Evolutionary conservation across 78 protist genomes (phyloP).

Genomic region (Salpingoeca rosetta): DNA sequence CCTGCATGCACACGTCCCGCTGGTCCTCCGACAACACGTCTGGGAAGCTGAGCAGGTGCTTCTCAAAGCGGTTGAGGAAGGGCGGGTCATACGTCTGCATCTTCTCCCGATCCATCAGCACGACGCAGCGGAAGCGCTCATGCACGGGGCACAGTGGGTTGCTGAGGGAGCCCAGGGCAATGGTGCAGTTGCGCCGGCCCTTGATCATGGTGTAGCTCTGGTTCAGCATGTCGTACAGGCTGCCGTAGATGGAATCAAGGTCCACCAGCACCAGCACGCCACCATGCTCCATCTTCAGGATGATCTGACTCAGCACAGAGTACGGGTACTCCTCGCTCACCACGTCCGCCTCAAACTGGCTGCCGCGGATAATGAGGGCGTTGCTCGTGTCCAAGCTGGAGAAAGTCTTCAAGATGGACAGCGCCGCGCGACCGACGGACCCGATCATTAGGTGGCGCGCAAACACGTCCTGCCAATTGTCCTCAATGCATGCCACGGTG

Average conservation of each 20-base stretch:
- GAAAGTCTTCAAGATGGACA: conserved; percentile 3
- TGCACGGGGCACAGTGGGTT: conserved; percentile 17
- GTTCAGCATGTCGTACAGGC: conserved; percentile 58
- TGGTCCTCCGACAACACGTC: neutral
- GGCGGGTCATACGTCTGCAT: conserved; percentile 1
- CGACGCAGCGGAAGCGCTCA: conserved; percentile 4
- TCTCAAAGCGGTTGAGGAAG: conserved; percentile 56
- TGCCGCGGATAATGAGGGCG: conserved; percentile 17
- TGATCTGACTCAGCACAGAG: conserved; percentile 15
- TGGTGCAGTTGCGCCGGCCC: neutral
- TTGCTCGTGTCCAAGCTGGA: neutral
- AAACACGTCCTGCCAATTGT: too few species aligned
- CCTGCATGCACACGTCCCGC: too few species aligned
- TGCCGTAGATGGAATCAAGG: conserved; percentile 37
- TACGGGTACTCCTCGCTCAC: neutral
- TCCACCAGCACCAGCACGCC: conserved; percentile 24
- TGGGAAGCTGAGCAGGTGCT: conserved; percentile 16
- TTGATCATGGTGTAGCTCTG: conserved; percentile 16
- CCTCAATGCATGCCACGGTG: too few species aligned
- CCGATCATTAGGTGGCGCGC: conserved; percentile 27
- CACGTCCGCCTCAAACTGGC: conserved; percentile 18
- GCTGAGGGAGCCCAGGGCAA: conserved; percentile 33
- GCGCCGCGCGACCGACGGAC: neutral
- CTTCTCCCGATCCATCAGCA: conserved; percentile 15
- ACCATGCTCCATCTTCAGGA: conserved; percentile 33